These are phyloP conservation scores for Barbatosphaeria neglecta DNA, from an alignment of 495 filamentous ascomycete species.

Conservation along the genomic window DNA sequence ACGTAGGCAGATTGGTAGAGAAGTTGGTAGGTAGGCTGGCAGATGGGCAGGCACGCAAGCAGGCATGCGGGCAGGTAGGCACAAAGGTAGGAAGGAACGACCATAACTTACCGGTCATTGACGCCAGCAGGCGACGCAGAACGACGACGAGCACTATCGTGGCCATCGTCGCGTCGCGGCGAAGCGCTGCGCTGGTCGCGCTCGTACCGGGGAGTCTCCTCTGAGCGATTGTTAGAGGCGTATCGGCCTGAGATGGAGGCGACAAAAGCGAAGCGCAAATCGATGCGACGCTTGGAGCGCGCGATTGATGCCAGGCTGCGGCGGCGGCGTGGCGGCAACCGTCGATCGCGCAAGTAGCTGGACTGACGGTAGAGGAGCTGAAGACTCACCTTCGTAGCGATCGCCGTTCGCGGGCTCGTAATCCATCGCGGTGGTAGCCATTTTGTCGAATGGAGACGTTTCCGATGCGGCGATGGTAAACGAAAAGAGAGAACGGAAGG, in stretches of 20 bases:
- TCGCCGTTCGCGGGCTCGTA: slow-evolving; percentile 74
- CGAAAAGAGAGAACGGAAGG: not conserved
- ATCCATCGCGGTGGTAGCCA: slow-evolving; percentile 56
- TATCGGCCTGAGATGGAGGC: not conserved
- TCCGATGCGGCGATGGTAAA: no score
- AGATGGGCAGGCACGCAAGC: no score
- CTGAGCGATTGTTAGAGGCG: slow-evolving; percentile 22
- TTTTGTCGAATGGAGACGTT: slow-evolving; percentile 13
- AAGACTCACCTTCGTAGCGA: slow-evolving; percentile 69
- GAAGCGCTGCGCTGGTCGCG: slow-evolving; percentile 84
- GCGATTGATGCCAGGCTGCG: not conserved
- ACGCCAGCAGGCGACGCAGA: slow-evolving; percentile 62
- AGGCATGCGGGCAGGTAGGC: no score
- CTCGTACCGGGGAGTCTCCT: slow-evolving; percentile 66
- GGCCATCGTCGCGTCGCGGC: slow-evolving; percentile 64
- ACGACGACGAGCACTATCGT: slow-evolving; percentile 56
- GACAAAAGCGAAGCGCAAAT: not conserved
- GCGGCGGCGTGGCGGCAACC: not conserved
- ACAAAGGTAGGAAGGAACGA: no score
- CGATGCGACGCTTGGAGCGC: not conserved
- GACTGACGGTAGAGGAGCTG: not conserved
- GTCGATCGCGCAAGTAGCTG: no score
- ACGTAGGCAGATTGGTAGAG: no score
- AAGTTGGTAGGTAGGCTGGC: no score
- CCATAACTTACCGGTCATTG: slow-evolving; percentile 58